Evolutionary conservation across 805 yeast genomes (phyloP).

Genomic region (Ogataea degrootiae): DNA sequence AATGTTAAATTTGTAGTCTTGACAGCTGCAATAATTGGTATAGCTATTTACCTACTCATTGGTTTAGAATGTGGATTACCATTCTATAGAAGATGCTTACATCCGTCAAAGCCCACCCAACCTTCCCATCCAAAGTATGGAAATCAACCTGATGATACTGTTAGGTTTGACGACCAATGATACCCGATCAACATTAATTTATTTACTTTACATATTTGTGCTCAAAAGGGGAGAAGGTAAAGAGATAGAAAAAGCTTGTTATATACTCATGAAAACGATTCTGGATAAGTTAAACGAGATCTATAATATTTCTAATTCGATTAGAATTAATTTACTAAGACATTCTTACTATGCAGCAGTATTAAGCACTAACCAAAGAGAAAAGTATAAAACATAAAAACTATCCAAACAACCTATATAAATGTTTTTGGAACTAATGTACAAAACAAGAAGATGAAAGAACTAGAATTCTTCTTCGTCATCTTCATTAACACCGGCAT

Average conservation of each 20-base stretch:
- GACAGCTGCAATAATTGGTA: slow-evolving; percentile 17
- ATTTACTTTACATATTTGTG: too few relatives aligned
- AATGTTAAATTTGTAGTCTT: slow-evolving; percentile 42
- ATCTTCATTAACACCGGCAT: slow-evolving; percentile 14
- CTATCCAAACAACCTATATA: too few relatives aligned
- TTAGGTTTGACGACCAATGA: not conserved
- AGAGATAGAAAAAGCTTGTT: too few relatives aligned
- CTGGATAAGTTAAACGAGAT: too few relatives aligned
- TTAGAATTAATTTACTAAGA: too few relatives aligned
- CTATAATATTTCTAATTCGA: too few relatives aligned
- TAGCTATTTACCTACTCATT: slow-evolving; percentile 40
- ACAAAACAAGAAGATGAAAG: not conserved
- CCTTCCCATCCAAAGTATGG: slow-evolving; percentile 13
- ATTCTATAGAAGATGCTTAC: slow-evolving; percentile 37
- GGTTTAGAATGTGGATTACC: slow-evolving; percentile 55
- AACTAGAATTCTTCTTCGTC: slow-evolving; percentile 5
- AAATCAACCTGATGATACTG: not conserved
- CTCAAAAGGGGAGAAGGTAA: too few relatives aligned
- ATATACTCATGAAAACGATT: too few relatives aligned
- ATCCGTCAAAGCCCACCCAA: slow-evolving; percentile 26
- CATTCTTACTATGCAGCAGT: too few relatives aligned
- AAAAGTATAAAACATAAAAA: too few relatives aligned
- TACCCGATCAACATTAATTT: too few relatives aligned
- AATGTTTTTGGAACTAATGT: not conserved
- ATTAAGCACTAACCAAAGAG: too few relatives aligned